These are phyloP conservation scores for Cladosporium sp. DNA, from an alignment of 2,329 filamentous ascomycete genomes.

Conservation along the genomic window DNA sequence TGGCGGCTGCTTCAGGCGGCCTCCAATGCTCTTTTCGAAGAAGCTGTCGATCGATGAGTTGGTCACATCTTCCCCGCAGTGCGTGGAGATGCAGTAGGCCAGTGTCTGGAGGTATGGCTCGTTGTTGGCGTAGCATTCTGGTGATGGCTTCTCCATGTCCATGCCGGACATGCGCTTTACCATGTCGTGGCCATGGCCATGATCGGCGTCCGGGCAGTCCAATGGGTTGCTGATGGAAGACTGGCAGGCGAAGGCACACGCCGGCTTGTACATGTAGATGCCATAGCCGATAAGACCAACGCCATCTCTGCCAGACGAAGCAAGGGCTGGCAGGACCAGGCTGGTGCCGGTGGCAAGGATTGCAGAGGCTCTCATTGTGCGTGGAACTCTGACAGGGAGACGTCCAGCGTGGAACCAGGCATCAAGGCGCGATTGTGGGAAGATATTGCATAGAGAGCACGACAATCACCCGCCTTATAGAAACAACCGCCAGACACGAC, in stretches of 20 bases:
- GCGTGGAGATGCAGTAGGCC: conserved; percentile 26
- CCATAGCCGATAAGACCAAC: conserved; percentile 22
- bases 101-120: conserved; percentile 26
- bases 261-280: conserved; percentile 22
- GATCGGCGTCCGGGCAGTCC: conserved; percentile 14
- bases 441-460: too few species aligned
- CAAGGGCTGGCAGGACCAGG: not conserved
- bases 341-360: conserved; percentile 1
- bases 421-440: not conserved
- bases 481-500: not conserved
- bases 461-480: not conserved
- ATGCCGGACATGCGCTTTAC: conserved; percentile 5
- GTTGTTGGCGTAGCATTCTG: conserved; percentile 29
- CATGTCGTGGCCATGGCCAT: conserved; percentile 13
- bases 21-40: conserved; percentile 23
- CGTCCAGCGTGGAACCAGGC: not conserved
- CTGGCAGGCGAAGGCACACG: conserved; percentile 22
- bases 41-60: conserved; percentile 26
- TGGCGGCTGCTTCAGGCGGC: conserved; percentile 14
- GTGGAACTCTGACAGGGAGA: too few species aligned
- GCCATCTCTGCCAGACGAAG: conserved; percentile 1
- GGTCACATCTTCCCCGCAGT: conserved; percentile 21
- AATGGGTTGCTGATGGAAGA: conserved; percentile 16
- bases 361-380: not conserved
- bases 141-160: conserved; percentile 12